phyloP scores from a whole-genome alignment of 352 stramenopile species.

The Aphanomyces invadans region DNA sequence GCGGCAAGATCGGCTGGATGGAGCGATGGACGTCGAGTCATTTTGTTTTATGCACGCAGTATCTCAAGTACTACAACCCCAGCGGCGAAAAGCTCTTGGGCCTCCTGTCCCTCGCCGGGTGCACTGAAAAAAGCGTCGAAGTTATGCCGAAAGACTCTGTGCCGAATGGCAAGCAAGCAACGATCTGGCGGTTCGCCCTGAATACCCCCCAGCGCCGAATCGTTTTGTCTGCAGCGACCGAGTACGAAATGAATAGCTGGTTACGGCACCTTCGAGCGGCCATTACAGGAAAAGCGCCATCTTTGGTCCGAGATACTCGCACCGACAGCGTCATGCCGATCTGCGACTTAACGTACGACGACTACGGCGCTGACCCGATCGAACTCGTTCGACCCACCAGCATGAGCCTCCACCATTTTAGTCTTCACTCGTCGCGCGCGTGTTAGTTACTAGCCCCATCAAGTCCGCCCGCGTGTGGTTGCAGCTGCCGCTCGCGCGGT shows the following conservation, averaged over 20 bases:
- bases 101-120: constrained; percentile 1
- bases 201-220: constrained; percentile 8
- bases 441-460: neutral
- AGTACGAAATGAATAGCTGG: constrained; percentile 24
- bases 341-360: neutral
- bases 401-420: neutral
- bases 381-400: neutral
- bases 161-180: constrained; percentile 18
- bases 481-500: no score
- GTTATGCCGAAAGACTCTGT: constrained; percentile 21
- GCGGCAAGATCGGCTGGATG: constrained; percentile 15
- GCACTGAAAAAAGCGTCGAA: constrained; percentile 12
- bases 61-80: constrained; percentile 18
- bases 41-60: constrained; percentile 14
- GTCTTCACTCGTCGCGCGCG: neutral
- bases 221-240: constrained; percentile 17
- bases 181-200: constrained; percentile 20
- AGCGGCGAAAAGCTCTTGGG: constrained; percentile 19
- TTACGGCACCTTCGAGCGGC: constrained; percentile 9
- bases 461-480: no score
- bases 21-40: constrained; percentile 22
- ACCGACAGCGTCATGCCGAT: neutral
- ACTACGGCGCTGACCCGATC: neutral
- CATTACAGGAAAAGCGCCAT: neutral
- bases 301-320: neutral